Conservation (phyloP, 345 rosid genomes). For the Noccaea bulbosa region DNA sequence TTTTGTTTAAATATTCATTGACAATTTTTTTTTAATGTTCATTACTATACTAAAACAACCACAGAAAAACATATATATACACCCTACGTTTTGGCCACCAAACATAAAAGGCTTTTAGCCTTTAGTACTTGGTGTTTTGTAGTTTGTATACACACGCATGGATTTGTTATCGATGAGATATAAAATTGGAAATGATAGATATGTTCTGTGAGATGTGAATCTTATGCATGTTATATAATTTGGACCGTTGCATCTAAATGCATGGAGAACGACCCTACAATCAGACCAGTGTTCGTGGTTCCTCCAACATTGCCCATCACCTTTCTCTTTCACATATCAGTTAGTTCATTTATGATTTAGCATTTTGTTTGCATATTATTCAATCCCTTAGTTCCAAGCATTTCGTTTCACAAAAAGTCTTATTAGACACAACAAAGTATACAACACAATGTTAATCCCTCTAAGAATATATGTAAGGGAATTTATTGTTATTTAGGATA, state of each 20-base stretch:
- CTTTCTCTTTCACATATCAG: conserved; percentile 36
- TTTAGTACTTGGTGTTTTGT: conserved; percentile 29
- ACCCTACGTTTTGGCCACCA: conserved; percentile 1
- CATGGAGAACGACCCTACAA: conserved; percentile 42
- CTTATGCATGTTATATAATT: conserved; percentile 23
- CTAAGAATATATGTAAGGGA: neutral
- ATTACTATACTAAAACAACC: no score
- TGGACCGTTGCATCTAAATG: conserved; percentile 43
- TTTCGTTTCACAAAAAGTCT: neutral
- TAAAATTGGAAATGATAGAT: conserved; percentile 16
- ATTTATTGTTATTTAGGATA: neutral
- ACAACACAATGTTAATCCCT: neutral
- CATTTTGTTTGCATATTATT: conserved; percentile 13
- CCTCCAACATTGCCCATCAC: conserved; percentile 42
- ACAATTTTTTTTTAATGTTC: no score
- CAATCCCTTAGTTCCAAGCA: conserved; percentile 17
- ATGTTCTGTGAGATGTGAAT: conserved; percentile 21
- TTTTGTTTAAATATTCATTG: no score
- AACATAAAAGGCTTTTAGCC: neutral
- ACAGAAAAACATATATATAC: neutral
- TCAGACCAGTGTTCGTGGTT: conserved; percentile 40
- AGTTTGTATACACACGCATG: conserved; percentile 43
- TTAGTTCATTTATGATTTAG: neutral
- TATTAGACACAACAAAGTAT: neutral
- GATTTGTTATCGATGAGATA: conserved; percentile 33